These are phyloP conservation scores for Pythium utonaiense DNA, from an alignment of 352 stramenopile species.

Conservation along the genomic window DNA sequence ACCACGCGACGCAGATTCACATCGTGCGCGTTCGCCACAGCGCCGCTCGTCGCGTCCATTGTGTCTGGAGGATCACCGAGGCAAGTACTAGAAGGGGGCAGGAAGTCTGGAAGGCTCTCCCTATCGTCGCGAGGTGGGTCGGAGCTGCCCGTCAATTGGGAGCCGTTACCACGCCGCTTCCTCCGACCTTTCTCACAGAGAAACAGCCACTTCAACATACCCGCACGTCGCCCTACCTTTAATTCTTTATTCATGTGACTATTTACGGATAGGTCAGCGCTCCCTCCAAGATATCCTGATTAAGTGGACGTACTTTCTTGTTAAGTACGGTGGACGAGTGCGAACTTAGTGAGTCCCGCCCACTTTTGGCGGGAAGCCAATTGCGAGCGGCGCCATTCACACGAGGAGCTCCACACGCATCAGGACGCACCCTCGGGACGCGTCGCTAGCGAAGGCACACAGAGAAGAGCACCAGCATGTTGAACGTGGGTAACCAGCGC, in stretches of 20 bases:
- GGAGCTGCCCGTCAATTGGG: background rate
- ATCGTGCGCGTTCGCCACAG: slow-evolving; percentile 44
- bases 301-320: slow-evolving; percentile 4
- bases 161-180: slow-evolving; percentile 2
- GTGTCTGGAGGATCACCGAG: background rate
- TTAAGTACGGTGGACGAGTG: slow-evolving; percentile 1
- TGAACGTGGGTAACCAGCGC: slow-evolving; percentile 77
- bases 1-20: slow-evolving; percentile 77
- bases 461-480: slow-evolving; percentile 33
- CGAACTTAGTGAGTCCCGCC: slow-evolving; percentile 18
- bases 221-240: slow-evolving; percentile 8
- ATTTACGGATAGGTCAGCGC: slow-evolving; percentile 1
- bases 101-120: background rate
- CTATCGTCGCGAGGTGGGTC: background rate
- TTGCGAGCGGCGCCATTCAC: slow-evolving; percentile 11
- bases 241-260: background rate
- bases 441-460: background rate
- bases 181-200: background rate
- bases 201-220: slow-evolving; percentile 24
- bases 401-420: background rate
- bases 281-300: background rate
- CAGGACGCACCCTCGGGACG: background rate
- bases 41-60: slow-evolving; percentile 24
- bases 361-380: slow-evolving; percentile 33
- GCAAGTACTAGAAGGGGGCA: background rate